Conservation (phyloP, 441 rosid genomes). For the Brassica hybrid region DNA sequence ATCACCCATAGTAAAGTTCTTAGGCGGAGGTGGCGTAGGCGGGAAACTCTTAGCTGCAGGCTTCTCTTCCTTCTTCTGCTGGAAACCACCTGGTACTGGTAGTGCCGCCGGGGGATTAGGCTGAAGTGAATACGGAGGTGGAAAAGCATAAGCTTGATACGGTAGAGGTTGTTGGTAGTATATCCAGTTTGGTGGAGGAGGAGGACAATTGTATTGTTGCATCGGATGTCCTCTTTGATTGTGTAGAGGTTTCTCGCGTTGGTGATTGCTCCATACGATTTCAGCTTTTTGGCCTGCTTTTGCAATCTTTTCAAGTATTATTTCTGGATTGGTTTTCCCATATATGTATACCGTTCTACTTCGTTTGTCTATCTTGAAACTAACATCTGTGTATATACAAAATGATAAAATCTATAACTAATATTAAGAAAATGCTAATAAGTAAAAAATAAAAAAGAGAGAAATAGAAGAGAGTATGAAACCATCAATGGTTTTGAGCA, state of each 20-base stretch:
- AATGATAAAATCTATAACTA: not conserved
- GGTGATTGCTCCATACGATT: constrained; percentile 12
- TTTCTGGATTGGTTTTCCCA: constrained; percentile 23
- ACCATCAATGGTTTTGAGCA: constrained; percentile 3
- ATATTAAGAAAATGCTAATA: not conserved
- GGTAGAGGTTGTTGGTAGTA: not conserved
- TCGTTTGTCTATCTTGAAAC: constrained; percentile 3
- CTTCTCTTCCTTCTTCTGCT: not conserved
- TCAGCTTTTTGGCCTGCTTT: constrained; percentile 21
- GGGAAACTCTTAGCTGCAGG: constrained; percentile 35
- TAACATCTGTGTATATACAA: not conserved
- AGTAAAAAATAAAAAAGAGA: not conserved
- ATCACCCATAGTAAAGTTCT: constrained; percentile 34
- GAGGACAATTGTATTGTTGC: not conserved
- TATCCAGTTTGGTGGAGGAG: not conserved
- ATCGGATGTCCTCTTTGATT: not conserved
- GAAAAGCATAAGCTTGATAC: constrained; percentile 20
- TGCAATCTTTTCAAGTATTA: constrained; percentile 15
- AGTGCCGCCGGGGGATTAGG: not conserved
- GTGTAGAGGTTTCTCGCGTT: not conserved
- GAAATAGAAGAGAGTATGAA: not conserved
- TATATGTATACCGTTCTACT: constrained; percentile 6
- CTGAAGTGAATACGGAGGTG: constrained; percentile 18
- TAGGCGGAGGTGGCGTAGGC: constrained; percentile 34
- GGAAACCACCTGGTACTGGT: not conserved